Base-by-base conservation (phyloP, 1,284 basidiomycete species). In the Rhodotorula sp. region DNA sequence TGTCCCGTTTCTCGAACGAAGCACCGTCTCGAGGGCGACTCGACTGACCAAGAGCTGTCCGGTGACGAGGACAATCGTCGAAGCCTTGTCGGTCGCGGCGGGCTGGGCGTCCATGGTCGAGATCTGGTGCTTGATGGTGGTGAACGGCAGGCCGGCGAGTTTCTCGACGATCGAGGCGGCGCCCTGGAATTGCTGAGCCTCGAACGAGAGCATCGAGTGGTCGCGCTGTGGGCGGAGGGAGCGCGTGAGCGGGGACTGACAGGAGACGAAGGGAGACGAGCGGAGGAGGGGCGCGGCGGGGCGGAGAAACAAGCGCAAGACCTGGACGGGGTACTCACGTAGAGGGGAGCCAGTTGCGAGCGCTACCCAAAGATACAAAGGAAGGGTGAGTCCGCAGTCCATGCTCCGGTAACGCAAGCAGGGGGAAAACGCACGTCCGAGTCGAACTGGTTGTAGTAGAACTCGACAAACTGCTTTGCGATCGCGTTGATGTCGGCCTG, bases 81-180 rank as follows among this genome's bases (percentile, higher is more conserved):
- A 88, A 14, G 87, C 85, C 20, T 86, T 80, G 26, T 82, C 79
- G 0, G 83, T 81, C 8, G 86, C 87, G 3, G 93, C 91, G 10
- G 95, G 95, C 81, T 98, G 95, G 20, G 89, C 91, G 80, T 98
- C 95, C 67, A 88, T 83, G 10, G 93, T 97, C 33, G 87, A 84
- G 77, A 97, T 85, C 71, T 88, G 87, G 86, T 97, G 95, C 75
- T 84, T 82, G 55, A 98, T 93, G 77, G 87, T 89, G 63, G 81
- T 55, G 84, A 98, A 96, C 6, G 93, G 91, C 53, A 98, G 85
- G 62, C 78, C 93, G 66, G 82, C 83, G 64, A 98, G 85, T 82
- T 97, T 96, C 79, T 90, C 87, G n/a, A 85, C 79, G 80, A 97
- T 95, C 33, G 77, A 79, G 0, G 64, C 48, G 0, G 79, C 82